phyloP scores from a whole-genome alignment of 2,329 filamentous ascomycete species.

The Knoxdaviesia proteae region DNA sequence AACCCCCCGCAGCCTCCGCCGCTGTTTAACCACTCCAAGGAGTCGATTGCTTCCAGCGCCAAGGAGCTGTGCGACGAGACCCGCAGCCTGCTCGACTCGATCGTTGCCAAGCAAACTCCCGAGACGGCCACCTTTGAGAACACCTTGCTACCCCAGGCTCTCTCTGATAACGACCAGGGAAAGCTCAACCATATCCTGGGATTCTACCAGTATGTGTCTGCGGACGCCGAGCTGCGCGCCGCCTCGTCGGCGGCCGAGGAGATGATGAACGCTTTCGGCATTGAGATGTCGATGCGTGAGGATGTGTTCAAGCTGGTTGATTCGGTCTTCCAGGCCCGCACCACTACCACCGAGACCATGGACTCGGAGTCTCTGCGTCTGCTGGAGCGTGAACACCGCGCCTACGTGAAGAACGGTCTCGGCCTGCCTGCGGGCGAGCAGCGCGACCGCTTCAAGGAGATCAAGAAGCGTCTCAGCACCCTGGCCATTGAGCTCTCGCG shows the following conservation, averaged over 20 bases:
- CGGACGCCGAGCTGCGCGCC: constrained; percentile 45
- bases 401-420: constrained; percentile 57
- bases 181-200: constrained; percentile 45
- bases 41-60: constrained; percentile 45
- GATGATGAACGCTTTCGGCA: constrained; percentile 54
- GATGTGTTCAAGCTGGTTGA: constrained; percentile 54
- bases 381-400: constrained; percentile 58
- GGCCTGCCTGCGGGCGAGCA: constrained; percentile 47
- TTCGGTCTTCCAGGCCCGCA: constrained; percentile 28
- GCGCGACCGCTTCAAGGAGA: constrained; percentile 66
- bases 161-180: constrained; percentile 46
- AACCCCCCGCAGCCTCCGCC: constrained; percentile 61
- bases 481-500: constrained; percentile 59
- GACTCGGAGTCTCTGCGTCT: constrained; percentile 51
- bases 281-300: constrained; percentile 64
- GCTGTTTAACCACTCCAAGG: constrained; percentile 53
- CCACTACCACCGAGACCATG: constrained; percentile 30
- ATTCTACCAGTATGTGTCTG: constrained; percentile 65
- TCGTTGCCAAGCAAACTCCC: constrained; percentile 39
- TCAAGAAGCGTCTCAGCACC: constrained; percentile 60
- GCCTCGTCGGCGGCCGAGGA: constrained; percentile 59
- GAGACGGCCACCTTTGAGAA: constrained; percentile 31
- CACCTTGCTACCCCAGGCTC: constrained; percentile 45
- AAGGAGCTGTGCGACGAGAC: constrained; percentile 43
- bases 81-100: constrained; percentile 42